These are phyloP conservation scores for Gremmenia infestans DNA, from an alignment of 2,329 filamentous ascomycete genomes.

Conservation along the genomic window DNA sequence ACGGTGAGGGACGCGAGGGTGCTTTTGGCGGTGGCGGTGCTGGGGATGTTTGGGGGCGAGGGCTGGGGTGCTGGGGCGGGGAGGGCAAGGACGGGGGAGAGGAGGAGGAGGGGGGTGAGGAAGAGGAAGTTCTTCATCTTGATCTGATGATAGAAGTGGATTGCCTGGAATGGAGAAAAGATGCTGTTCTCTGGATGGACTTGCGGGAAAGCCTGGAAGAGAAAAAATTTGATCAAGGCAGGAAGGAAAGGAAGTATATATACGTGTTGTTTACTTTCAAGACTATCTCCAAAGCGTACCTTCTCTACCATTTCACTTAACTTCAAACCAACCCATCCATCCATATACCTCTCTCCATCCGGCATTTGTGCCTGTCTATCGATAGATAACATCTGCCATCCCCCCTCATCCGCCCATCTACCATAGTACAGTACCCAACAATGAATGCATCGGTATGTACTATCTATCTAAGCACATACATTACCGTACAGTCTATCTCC, in stretches of 20 bases:
- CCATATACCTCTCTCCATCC: background rate
- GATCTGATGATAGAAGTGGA: background rate
- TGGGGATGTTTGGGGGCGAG: slow-evolving; percentile 59
- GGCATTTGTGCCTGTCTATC: background rate
- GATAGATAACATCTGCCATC: background rate
- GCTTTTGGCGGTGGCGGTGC: slow-evolving; percentile 48
- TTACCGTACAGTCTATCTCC: no score
- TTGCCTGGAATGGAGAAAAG: background rate
- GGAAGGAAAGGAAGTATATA: background rate
- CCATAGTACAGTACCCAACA: slow-evolving; percentile 1
- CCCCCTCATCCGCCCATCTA: background rate
- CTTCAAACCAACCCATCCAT: background rate
- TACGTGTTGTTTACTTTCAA: background rate
- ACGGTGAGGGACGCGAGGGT: slow-evolving; percentile 57
- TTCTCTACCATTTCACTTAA: background rate
- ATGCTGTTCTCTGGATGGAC: background rate
- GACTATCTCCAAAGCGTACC: background rate
- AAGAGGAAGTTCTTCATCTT: slow-evolving; percentile 18
- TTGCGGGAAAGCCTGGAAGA: background rate
- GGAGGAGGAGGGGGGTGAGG: slow-evolving; percentile 9
- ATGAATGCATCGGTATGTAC: slow-evolving; percentile 1
- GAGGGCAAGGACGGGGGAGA: slow-evolving; percentile 11
- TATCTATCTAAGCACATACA: no score
- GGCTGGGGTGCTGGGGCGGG: slow-evolving; percentile 20
- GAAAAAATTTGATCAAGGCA: background rate